These are phyloP conservation scores for Umbelopsis sp. DNA, from an alignment of 192 early-diverging fungal genomes.

Conservation along the genomic window DNA sequence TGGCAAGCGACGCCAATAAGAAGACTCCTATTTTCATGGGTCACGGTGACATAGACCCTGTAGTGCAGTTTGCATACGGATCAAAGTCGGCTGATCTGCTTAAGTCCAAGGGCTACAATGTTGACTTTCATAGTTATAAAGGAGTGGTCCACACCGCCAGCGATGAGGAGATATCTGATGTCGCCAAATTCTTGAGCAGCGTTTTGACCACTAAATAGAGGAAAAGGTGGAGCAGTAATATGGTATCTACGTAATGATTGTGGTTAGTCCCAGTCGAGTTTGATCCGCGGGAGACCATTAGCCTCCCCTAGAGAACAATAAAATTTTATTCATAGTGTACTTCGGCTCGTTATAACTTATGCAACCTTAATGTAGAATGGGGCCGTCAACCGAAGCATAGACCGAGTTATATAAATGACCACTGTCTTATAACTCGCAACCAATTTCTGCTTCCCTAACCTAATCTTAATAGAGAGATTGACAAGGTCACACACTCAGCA, in stretches of 20 bases:
- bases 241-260: neutral
- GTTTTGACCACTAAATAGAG: neutral
- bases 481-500: neutral
- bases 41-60: constrained; percentile 79
- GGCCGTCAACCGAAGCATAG: neutral
- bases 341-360: too few relatives aligned
- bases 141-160: constrained; percentile 78
- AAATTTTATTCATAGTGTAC: neutral
- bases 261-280: too few relatives aligned
- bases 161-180: constrained; percentile 69
- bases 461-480: neutral
- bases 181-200: constrained; percentile 66
- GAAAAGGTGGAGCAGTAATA: neutral
- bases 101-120: constrained; percentile 57
- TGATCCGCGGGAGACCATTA: too few relatives aligned
- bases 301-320: constrained; percentile 6
- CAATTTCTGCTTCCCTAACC: neutral
- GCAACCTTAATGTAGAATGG: too few relatives aligned
- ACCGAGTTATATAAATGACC: constrained; percentile 12
- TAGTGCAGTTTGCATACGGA: constrained; percentile 77
- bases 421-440: neutral
- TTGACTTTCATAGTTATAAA: constrained; percentile 79
- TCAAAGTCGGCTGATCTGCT: constrained; percentile 66
- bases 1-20: constrained; percentile 63
- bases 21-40: constrained; percentile 81